Base-by-base conservation (phyloP, 2,329 filamentous ascomycete species). In the Colletotrichum magnum region DNA sequence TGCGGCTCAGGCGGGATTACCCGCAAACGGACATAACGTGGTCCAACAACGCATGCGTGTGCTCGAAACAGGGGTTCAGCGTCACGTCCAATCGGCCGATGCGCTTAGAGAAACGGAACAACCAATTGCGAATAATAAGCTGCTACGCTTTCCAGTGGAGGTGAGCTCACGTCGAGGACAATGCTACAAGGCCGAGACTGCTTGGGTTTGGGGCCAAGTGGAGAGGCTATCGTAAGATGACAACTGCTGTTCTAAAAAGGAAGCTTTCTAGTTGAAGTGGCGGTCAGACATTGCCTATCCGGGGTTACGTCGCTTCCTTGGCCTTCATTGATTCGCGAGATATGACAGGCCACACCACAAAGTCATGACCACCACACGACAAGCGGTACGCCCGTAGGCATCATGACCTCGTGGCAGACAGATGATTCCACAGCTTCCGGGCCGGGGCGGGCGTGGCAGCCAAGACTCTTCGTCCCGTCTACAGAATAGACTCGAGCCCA, bases 1-100 rank as follows among this genome's bases (percentile, higher is more conserved):
- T 60, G 58, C 28, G 28, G 56, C 28, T 43, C 61, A 50, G 26
- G 45, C 61, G 61, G 61, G 61, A 64, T 26, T 50, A 58, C 32
- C 61, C 61, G 61, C 43, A 58, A 41, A 28, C 52, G 45, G 47
- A 48, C 48, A 24, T 2, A 32, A 32, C 61, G 43, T 21, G 52
- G 45, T 32, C 32, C 43, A 26, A 41, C n/a, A 50, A 64, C 48
- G 32, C 28, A 32, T 32, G 28, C 28, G 3, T 24, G 21, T 41
- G 52, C 47, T 32, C 10, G 9, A 7, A 67, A 26, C 52, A 28
- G n/a, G 28, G 16, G 41, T 36, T 28, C 32, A 9, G 28, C 28
- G 28, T 32, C 28, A 32, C 5, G 10, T 32, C 28, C 28, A 32
- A 32, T 32, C 9, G 28, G 28, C 28, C 9, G 28, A 32, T 9